Evolutionary conservation across 345 rosid species (phyloP), one percentile per base, ranked within the genome.

Genomic region (Eucalyptus melliodora): DNA sequence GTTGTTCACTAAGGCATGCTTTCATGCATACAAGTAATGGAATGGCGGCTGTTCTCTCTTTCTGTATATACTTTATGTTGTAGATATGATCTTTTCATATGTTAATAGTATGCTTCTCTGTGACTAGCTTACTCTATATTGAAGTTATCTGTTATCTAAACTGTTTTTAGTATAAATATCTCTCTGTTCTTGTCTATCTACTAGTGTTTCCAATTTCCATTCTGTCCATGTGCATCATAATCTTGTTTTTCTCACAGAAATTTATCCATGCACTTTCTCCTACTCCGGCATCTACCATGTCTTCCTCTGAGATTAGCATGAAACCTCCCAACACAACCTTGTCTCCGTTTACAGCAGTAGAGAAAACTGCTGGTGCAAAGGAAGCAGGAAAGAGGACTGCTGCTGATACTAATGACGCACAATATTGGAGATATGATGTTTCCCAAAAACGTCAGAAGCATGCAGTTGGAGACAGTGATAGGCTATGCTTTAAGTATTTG

Each of bases 261-360:
- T 97, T 96, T 93, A 93, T 97, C 89, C 99, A 97, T 92, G 99
- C 99, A n/a, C 92, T 97, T 88, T 96, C 98, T 89, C 99, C 99
- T 60, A 94, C 94, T 87, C 97, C 98, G 87, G 93, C 99, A 89
- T 93, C 97, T 90, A 91, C 88, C 59, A 97, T 97, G 99, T 95
- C 99, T 88, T 90, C 95, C 87, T 87, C 94, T 53, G 99, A 97
- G 91, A 96, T 97, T 88, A 92, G 96, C 92, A 90, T 89, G 91
- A 97, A 94, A 90, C 95, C 98, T 87, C 92, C 96, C 89, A 94
- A 93, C 91, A 91, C 98, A 87, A 97, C 99, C 62, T 91, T 92
- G 82, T 95, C 96, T 87, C 99, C 98, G 1, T 97, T 94, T 91
- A 93, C 90, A 56, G 87, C 91, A 34, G 91, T 86, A 53, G 97